These are phyloP conservation scores for Calocybe gangraenosa DNA, from an alignment of 768 basidiomycete genomes.

Conservation along the genomic window DNA sequence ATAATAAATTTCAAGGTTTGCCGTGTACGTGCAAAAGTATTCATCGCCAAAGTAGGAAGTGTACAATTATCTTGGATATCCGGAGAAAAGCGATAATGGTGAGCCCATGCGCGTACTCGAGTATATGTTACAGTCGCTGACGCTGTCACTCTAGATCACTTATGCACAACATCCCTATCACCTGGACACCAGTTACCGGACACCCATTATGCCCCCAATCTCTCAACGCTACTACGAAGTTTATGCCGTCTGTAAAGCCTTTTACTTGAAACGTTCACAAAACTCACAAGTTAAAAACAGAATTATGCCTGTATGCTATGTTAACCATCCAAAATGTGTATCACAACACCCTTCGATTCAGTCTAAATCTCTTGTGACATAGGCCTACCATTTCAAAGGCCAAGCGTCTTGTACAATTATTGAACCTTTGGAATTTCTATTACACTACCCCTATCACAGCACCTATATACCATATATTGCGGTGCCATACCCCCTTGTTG, in stretches of 20 bases:
- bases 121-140: too few relatives aligned
- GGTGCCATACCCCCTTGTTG: conserved; percentile 10
- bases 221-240: conserved; percentile 12
- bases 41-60: conserved; percentile 72
- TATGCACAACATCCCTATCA: too few relatives aligned
- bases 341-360: conserved; percentile 8
- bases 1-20: conserved; percentile 57
- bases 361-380: too few relatives aligned
- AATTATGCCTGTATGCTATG: conserved; percentile 15
- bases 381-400: too few relatives aligned
- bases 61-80: conserved; percentile 74
- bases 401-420: conserved; percentile 11
- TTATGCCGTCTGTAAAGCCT: conserved; percentile 14
- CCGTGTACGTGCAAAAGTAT: conserved; percentile 70
- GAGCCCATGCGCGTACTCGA: too few relatives aligned
- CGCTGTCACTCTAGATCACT: too few relatives aligned
- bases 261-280: background rate
- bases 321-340: conserved; percentile 7
- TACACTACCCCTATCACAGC: conserved; percentile 2
- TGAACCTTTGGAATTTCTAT: conserved; percentile 1
- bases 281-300: conserved; percentile 1
- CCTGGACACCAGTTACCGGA: too few relatives aligned
- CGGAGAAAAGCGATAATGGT: conserved; percentile 45
- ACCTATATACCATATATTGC: conserved; percentile 3
- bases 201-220: conserved; percentile 13